Conservation (phyloP, 2,329 filamentous ascomycete genomes). For the Alternaria ventricosa region DNA sequence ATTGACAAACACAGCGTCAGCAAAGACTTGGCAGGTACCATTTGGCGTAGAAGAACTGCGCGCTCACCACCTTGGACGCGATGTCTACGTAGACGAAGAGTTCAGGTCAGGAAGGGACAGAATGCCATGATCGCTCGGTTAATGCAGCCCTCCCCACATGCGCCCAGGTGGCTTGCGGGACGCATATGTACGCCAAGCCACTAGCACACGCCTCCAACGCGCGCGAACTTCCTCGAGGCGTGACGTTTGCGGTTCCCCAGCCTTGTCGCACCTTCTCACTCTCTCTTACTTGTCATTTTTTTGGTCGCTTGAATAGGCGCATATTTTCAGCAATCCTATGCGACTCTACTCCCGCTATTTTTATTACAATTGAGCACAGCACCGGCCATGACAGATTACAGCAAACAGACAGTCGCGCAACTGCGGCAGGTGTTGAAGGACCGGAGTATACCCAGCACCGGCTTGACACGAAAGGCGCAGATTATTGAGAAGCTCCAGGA, state of each 20-base stretch:
- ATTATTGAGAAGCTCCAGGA: slow-evolving; percentile 55
- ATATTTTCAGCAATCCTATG: neutral
- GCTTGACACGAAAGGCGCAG: slow-evolving; percentile 56
- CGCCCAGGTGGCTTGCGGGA: slow-evolving; percentile 6
- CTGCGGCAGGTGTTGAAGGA: slow-evolving; percentile 56
- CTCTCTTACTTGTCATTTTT: neutral
- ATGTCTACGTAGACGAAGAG: neutral
- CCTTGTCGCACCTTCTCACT: slow-evolving; percentile 2
- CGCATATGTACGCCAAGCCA: slow-evolving; percentile 14
- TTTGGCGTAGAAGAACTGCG: neutral
- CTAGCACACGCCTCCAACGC: slow-evolving; percentile 9
- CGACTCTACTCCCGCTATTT: neutral
- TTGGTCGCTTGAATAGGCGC: neutral
- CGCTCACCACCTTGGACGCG: neutral
- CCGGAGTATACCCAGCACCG: slow-evolving; percentile 53
- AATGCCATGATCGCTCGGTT: slow-evolving; percentile 8
- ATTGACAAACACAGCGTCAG: too few species aligned
- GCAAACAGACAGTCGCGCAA: slow-evolving; percentile 55
- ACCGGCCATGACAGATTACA: slow-evolving; percentile 51
- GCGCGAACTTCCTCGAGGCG: slow-evolving; percentile 13
- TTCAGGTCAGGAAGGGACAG: neutral
- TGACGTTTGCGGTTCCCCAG: slow-evolving; percentile 16
- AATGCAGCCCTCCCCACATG: slow-evolving; percentile 13
- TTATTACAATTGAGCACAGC: neutral
- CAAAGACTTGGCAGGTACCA: neutral